Evolutionary conservation across 768 basidiomycete genomes (phyloP).

Genomic region (Hericium rajendrae): DNA sequence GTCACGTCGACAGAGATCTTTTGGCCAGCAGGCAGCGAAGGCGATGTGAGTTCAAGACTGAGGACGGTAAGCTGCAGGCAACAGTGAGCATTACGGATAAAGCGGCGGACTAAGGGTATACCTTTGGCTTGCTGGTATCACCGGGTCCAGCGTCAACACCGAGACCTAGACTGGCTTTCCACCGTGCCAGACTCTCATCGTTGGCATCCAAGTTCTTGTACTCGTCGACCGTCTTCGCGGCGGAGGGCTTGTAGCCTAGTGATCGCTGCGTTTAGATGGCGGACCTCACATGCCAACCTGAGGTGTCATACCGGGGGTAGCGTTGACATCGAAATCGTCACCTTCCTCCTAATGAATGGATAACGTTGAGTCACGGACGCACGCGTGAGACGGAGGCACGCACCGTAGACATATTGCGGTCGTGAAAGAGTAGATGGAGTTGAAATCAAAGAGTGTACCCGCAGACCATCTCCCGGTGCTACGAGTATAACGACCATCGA

Average conservation of each 20-base stretch:
- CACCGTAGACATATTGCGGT: conserved; percentile 34
- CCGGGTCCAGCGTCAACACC: conserved; percentile 36
- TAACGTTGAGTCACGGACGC: not conserved
- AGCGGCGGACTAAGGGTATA: conserved; percentile 18
- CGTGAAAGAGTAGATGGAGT: conserved; percentile 8
- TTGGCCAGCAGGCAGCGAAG: conserved; percentile 50
- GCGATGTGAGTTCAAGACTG: conserved; percentile 72
- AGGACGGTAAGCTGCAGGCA: conserved; percentile 53
- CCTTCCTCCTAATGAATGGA: conserved; percentile 45
- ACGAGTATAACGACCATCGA: conserved; percentile 33
- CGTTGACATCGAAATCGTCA: conserved; percentile 57
- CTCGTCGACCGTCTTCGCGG: conserved; percentile 67
- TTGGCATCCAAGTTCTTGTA: conserved; percentile 79
- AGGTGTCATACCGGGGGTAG: conserved; percentile 49
- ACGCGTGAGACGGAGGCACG: not conserved
- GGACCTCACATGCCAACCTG: not conserved
- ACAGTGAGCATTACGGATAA: not conserved
- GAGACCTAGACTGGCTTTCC: conserved; percentile 93
- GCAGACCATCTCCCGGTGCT: not conserved
- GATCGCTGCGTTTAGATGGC: not conserved
- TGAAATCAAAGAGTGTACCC: not conserved
- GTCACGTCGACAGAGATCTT: conserved; percentile 59
- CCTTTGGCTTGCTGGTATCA: conserved; percentile 55
- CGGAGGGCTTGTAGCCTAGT: conserved; percentile 66
- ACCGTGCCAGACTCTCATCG: conserved; percentile 88